Percentiles rank a stretch among this genome's conserved stretches.
Conservation (phyloP, 768 basidiomycete species). For the Podaxis carcinomalis region DNA sequence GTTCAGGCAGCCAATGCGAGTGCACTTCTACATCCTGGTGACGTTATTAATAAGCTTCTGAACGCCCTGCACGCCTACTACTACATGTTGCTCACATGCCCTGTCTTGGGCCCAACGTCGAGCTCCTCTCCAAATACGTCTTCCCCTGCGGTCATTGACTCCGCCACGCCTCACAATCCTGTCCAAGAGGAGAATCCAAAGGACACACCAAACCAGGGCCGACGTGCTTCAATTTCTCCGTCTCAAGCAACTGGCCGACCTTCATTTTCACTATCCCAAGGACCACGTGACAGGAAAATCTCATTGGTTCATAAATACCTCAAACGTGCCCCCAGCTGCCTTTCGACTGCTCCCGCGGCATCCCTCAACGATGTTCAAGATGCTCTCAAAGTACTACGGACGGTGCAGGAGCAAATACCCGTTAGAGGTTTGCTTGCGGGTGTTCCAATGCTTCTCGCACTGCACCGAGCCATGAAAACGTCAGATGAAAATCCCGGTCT, state of each 20-base stretch:
- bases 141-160: slow-evolving; percentile 13
- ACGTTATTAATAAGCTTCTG: slow-evolving; percentile 65
- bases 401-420: slow-evolving; percentile 71
- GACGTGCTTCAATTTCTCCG: slow-evolving; percentile 7
- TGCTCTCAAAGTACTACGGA: slow-evolving; percentile 61
- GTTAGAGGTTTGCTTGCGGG: slow-evolving; percentile 71
- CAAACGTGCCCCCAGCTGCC: slow-evolving; percentile 38
- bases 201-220: background rate
- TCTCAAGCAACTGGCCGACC: slow-evolving; percentile 15
- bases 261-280: slow-evolving; percentile 39
- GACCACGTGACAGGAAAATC: slow-evolving; percentile 52
- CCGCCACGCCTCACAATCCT: background rate
- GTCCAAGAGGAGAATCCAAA: slow-evolving; percentile 4
- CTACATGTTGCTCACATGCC: slow-evolving; percentile 73
- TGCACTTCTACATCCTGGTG: slow-evolving; percentile 49
- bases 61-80: slow-evolving; percentile 78
- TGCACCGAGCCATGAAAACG: slow-evolving; percentile 50
- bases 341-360: slow-evolving; percentile 36
- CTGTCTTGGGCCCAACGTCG: slow-evolving; percentile 48
- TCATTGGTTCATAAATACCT: slow-evolving; percentile 42
- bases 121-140: slow-evolving; percentile 35
- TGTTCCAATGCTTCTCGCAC: slow-evolving; percentile 80
- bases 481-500: slow-evolving; percentile 35
- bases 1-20: slow-evolving; percentile 43
- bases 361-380: slow-evolving; percentile 60